A percentile compares a stretch with the other conserved stretches of the same genome.
phyloP scores from a whole-genome alignment of 805 yeast genomes.

The Candida sakaeoensis region DNA sequence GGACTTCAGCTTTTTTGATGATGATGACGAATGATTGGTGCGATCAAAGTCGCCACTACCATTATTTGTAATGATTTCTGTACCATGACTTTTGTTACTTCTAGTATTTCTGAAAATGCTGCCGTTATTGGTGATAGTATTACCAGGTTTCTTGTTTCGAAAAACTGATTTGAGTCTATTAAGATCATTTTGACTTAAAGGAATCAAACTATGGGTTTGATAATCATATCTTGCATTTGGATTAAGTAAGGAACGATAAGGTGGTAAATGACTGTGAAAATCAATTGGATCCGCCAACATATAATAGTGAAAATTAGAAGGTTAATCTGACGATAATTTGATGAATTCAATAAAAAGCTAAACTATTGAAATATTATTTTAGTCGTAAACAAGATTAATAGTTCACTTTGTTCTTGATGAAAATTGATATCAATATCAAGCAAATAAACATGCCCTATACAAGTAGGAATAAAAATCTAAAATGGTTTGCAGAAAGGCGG shows the following conservation, averaged over 20 bases:
- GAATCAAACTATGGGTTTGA: constrained; percentile 41
- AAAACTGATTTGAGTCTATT: constrained; percentile 12
- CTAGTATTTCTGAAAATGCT: not conserved
- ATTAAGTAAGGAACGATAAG: constrained; percentile 49
- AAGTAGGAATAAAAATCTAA: too few relatives aligned
- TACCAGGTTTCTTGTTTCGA: constrained; percentile 6
- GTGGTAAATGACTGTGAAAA: constrained; percentile 38
- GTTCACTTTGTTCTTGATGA: too few relatives aligned
- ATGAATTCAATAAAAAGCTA: too few relatives aligned
- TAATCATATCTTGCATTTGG: constrained; percentile 52
- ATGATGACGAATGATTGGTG: not conserved
- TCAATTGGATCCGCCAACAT: constrained; percentile 14
- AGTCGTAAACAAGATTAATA: too few relatives aligned
- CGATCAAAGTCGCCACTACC: not conserved
- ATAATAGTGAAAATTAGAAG: too few relatives aligned
- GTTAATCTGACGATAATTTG: too few relatives aligned
- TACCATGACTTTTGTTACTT: not conserved
- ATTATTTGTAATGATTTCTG: not conserved
- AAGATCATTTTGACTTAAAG: constrained; percentile 32
- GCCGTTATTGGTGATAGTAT: not conserved
- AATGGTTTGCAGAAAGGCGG: too few relatives aligned
- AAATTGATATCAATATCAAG: too few relatives aligned
- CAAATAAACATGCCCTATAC: too few relatives aligned
- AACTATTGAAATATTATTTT: too few relatives aligned
- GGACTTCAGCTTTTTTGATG: not conserved